Base-by-base conservation (phyloP, 805 yeast species). In the Torulaspora microellipsoides region DNA sequence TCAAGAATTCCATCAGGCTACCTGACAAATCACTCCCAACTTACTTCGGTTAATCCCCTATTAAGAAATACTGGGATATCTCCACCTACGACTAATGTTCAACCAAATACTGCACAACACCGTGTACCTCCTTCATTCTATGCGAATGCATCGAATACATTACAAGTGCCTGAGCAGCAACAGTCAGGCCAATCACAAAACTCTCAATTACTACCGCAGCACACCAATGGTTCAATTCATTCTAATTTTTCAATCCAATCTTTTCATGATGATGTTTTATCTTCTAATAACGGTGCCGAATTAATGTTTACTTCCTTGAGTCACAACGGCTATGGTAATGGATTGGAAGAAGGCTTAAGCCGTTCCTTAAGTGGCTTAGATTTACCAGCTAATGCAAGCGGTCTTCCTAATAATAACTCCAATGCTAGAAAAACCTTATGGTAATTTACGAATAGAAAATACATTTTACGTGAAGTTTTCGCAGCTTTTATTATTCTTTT, bases 1-100 rank as follows among this genome's bases (percentile, higher is more conserved):
- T 59, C 66, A 14, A 54, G 67, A 46, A 60, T 63, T 30, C 67
- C 67, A 13, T 62, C 67, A 3, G 67, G 67, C 34, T 63, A 61
- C 41, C 48, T 56, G n/a, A 53, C 62, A 2, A 56, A 54, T 28
- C 52, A 55, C 42, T 45, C 49, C n/a, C 52, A 49, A 31, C 39
- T 58, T 38, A 59, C 49, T 33, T 42, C 52, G 25, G 43, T 52
- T 23, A 64, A 64, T 39, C 66, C 68, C 4, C 44, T 65, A 42
- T 38, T 65, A 40, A 60, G 69, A 52, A 60, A 56, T 32, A 51
- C 57, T 8, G 54, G 53, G 15, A 46, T 57, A 14, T 53, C 65
- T 4, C 62, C 65, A 15, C 51, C 62, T 3, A 39, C 49, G 7
- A 46, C 39, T 4, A 51, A 44, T 12, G 42, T 40, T 25, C 56